phyloP scores from a whole-genome alignment of 805 yeast genomes.

The Zygosaccharomyces bailii region DNA sequence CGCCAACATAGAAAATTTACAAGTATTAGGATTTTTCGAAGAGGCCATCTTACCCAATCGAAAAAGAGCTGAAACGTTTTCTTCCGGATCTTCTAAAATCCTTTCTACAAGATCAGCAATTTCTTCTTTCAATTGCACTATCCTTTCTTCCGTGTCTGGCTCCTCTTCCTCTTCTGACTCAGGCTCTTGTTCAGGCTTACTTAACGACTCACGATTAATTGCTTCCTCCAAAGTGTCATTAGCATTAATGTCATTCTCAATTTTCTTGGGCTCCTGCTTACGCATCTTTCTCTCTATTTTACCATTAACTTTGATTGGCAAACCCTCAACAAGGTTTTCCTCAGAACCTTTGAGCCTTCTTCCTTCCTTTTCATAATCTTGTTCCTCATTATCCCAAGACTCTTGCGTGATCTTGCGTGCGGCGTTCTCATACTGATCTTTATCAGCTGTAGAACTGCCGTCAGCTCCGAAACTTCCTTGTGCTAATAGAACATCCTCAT shows the following conservation, averaged over 20 bases:
- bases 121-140: conserved; percentile 69
- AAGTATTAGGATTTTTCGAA: conserved; percentile 61
- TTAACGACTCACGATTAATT: conserved; percentile 7
- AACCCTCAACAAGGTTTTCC: conserved; percentile 52
- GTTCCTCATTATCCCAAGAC: conserved; percentile 71
- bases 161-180: conserved; percentile 34
- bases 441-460: conserved; percentile 10
- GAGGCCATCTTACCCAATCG: conserved; percentile 67
- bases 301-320: conserved; percentile 82
- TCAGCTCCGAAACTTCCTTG: conserved; percentile 25
- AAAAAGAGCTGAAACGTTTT: conserved; percentile 59
- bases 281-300: conserved; percentile 61
- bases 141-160: conserved; percentile 50
- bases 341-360: conserved; percentile 48
- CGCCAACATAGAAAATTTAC: conserved; percentile 71
- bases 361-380: conserved; percentile 73
- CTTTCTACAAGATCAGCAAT: conserved; percentile 77
- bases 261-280: conserved; percentile 23
- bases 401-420: conserved; percentile 19
- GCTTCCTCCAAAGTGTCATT: conserved; percentile 15
- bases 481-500: conserved; percentile 31
- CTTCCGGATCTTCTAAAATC: conserved; percentile 86
- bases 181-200: conserved; percentile 14
- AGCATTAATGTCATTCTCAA: conserved; percentile 12
- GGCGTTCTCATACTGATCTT: conserved; percentile 17